Base-by-base conservation (phyloP, 345 rosid genomes). In the Linum lewisii region DNA sequence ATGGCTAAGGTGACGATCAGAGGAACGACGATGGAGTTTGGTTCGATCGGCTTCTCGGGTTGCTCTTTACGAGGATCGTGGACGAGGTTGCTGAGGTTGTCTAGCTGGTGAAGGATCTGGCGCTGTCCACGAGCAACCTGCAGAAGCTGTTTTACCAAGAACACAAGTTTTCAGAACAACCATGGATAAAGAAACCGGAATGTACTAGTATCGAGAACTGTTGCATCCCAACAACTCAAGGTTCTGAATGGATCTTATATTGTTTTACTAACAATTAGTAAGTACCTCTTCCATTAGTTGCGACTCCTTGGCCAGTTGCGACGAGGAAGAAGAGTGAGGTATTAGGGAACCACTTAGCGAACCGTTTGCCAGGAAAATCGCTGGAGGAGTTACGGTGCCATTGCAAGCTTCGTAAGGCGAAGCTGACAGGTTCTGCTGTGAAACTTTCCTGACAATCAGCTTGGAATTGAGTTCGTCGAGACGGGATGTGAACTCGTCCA, bases 261-360 rank as follows among this genome's bases (percentile, higher is more conserved):
- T n/a, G n/a, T n/a, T n/a, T n/a, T n/a, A n/a, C n/a, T n/a, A n/a
- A n/a, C n/a, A n/a, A n/a, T 21, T 29, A 24, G 45, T 54, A 2
- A 29, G 32, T 88, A 89, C 99, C 97, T 93, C 99, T 66, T 93
- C 99, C 94, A 82, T 80, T 59, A 89, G 65, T 7, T 86, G 91
- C 21, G 87, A 70, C 68, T 93, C 99, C 75, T 85, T 77, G 51
- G 81, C 81, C 72, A 93, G 72, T 66, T 93, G 99, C 54, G 99
- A 72, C 25, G 97, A 61, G 56, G 99, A 93, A 32, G 91, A 70
- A 60, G 99, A 87, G 52, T 77, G 73, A 7, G 95, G 82, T 63
- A 89, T 70, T 42, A 81, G 24, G 8, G 82, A 51, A 42, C 87
- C 87, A 1, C 81, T 75, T 63, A 80, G 58, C 13, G 81, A 65